Conservation (phyloP, 2,329 filamentous ascomycete genomes). For the Fusarium sp. region DNA sequence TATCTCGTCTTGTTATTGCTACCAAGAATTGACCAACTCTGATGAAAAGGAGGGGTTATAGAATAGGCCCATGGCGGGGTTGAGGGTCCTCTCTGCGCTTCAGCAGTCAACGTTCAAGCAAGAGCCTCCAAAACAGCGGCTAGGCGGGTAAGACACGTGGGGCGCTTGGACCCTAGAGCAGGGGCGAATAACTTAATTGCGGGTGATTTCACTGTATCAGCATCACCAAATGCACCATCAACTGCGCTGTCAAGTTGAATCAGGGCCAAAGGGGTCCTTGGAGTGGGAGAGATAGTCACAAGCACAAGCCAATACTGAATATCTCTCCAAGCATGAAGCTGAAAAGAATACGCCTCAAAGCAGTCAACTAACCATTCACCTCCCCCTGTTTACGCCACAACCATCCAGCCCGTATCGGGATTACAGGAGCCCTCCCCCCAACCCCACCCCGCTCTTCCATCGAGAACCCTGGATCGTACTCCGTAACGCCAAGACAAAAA, state of each 20-base stretch:
- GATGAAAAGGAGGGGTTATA: constrained; percentile 11
- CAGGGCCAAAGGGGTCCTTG: too few relatives aligned
- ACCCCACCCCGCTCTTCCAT: background rate
- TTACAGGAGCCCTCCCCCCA: constrained; percentile 6
- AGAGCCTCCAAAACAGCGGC: constrained; percentile 35
- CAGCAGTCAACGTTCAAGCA: background rate
- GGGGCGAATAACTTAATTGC: constrained; percentile 8
- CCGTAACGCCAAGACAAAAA: constrained; percentile 38
- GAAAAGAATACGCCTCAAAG: background rate
- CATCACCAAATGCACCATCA: too few relatives aligned
- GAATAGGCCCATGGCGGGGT: constrained; percentile 27
- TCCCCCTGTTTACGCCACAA: constrained; percentile 19
- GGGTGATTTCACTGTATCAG: background rate
- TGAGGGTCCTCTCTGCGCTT: background rate
- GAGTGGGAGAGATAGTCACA: too few relatives aligned
- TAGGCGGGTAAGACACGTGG: constrained; percentile 36
- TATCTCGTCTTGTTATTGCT: background rate
- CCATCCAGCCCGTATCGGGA: constrained; percentile 26
- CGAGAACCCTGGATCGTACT: constrained; percentile 38
- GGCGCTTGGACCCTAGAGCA: constrained; percentile 33
- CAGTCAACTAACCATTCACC: constrained; percentile 1
- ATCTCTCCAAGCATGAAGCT: background rate
- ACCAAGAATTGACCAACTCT: background rate
- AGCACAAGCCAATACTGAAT: too few relatives aligned
- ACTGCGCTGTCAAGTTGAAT: too few relatives aligned